These are phyloP conservation scores for Sporisorium iseilematis-ciliati DNA, from an alignment of 1,284 basidiomycete genomes.

Conservation along the genomic window DNA sequence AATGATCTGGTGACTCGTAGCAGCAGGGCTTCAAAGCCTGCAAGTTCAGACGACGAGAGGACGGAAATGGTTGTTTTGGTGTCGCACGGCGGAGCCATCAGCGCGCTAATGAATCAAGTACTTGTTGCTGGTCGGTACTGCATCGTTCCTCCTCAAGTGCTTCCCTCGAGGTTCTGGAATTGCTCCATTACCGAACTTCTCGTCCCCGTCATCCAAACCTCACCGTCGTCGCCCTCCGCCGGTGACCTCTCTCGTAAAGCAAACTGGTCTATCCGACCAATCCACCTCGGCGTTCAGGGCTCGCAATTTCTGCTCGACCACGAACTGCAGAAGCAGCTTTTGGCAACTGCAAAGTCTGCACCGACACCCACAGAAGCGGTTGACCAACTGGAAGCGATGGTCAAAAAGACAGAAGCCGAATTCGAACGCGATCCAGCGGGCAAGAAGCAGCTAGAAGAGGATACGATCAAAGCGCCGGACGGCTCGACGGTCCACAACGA, in stretches of 20 bases:
- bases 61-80: slow-evolving; percentile 60
- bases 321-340: slow-evolving; percentile 32
- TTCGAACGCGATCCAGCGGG: slow-evolving; percentile 40
- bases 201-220: slow-evolving; percentile 32
- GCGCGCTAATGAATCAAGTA: slow-evolving; percentile 60
- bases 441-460: slow-evolving; percentile 22
- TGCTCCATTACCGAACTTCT: slow-evolving; percentile 65
- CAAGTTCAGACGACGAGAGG: not conserved
- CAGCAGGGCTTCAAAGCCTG: not conserved
- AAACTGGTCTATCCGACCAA: slow-evolving; percentile 39
- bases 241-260: slow-evolving; percentile 20
- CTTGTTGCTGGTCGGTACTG: slow-evolving; percentile 50
- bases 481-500: slow-evolving; percentile 30
- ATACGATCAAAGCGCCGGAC: slow-evolving; percentile 39
- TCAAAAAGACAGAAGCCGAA: slow-evolving; percentile 29
- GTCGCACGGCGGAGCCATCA: slow-evolving; percentile 64
- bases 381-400: slow-evolving; percentile 21
- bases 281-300: slow-evolving; percentile 48
- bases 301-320: slow-evolving; percentile 44
- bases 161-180: slow-evolving; percentile 63
- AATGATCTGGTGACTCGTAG: slow-evolving; percentile 47
- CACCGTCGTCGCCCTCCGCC: not conserved
- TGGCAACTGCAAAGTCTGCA: slow-evolving; percentile 5
- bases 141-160: slow-evolving; percentile 20
- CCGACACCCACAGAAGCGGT: not conserved